Percentiles rank a stretch among this genome's conserved stretches.
Evolutionary conservation across 805 yeast species (phyloP).

Genomic region (Candida argentea): DNA sequence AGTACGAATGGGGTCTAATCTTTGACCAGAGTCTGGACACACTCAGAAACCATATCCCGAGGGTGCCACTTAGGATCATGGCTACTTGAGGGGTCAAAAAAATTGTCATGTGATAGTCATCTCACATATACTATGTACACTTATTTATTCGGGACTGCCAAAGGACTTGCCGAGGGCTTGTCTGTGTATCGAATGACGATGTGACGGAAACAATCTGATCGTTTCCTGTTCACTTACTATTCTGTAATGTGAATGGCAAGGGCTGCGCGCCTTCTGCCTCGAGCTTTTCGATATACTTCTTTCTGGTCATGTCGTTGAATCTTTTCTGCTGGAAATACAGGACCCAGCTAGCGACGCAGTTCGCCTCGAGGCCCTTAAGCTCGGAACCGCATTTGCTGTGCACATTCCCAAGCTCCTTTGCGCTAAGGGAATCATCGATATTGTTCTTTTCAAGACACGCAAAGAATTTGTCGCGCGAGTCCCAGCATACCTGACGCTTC

Average conservation of each 20-base stretch:
- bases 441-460: constrained; percentile 60
- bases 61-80: no score
- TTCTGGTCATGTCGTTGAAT: constrained; percentile 63
- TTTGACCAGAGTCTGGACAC: constrained; percentile 13
- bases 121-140: not conserved
- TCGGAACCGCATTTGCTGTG: constrained; percentile 46
- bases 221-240: constrained; percentile 11
- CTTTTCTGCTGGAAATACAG: constrained; percentile 85
- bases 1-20: constrained; percentile 63
- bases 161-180: no score
- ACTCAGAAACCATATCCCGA: no score
- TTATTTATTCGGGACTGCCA: not conserved
- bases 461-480: constrained; percentile 69
- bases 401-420: constrained; percentile 35
- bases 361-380: constrained; percentile 51
- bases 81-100: no score
- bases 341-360: constrained; percentile 84
- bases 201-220: not conserved
- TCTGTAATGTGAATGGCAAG: constrained; percentile 18
- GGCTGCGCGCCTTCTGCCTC: constrained; percentile 54
- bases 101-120: no score
- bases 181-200: not conserved
- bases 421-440: constrained; percentile 62
- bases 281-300: constrained; percentile 56
- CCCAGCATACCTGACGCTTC: constrained; percentile 81